Base-by-base conservation (phyloP, 805 yeast genomes). In the Candida caryicola region DNA sequence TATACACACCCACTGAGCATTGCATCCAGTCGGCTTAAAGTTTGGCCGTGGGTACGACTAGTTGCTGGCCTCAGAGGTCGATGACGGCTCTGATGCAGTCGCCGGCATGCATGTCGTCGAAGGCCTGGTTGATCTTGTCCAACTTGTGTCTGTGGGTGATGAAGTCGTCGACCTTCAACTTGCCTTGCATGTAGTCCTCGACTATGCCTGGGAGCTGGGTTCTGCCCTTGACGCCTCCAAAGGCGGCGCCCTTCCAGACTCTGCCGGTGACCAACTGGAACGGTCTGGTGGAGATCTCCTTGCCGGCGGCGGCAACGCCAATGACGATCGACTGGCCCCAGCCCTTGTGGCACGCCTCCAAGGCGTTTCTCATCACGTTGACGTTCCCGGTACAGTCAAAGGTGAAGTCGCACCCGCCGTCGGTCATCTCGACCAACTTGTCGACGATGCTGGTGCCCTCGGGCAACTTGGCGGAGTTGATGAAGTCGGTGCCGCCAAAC, bases 211-310 rank as follows among this genome's bases (percentile, higher is more conserved):
- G 97, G 73, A 93, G 77, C 72, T 93, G 96, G 29, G 96, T 62
- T 73, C 97, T 85, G 60, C 99, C 98, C 71, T 93, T 93, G 59
- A 93, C 89, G 64, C 98, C 99, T 57, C 99, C 99, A 54, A 88
- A 93, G n/a, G 99, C 99, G 58, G 95, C 87, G 55, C 99, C 99
- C 65, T 79, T 85, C 98, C 99, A 91, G 37, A 86, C 95, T 71
- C 99, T 83, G 54, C 99, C 99, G 29, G 98, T 93, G 49, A 93
- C 98, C 65, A 93, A 79, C 74, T 91, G 98, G 86, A 93, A 93
- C 45, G 99, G 99, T 69, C 98, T 81, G 33, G 98, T 93, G 41
- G 95, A 69, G 48, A 95, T 90, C 71, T 93, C 98, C 69, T 89
- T 76, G 50, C 99, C 99, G 29, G 97, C 95, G 51, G 96, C 95